Evolutionary conservation across 176 grass and related monocot genomes (phyloP).

Genomic region (Ananas comosus): DNA sequence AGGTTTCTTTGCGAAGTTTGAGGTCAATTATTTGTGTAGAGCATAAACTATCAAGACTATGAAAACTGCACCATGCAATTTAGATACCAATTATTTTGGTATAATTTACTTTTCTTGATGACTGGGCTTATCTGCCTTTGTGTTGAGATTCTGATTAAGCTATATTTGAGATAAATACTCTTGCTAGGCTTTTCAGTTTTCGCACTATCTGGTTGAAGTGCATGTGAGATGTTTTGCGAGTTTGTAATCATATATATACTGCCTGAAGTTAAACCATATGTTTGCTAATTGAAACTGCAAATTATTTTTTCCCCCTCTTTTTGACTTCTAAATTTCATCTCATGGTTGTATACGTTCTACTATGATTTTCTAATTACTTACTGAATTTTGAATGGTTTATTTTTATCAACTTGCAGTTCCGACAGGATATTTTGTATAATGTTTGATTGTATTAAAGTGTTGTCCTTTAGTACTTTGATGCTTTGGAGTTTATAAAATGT

Average conservation of each 20-base stretch:
- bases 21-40: not conserved
- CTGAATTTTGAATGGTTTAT: no score
- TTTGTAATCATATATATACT: not conserved
- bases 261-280: not conserved
- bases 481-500: no score
- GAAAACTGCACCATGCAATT: no score
- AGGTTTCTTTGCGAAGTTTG: not conserved
- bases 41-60: not conserved
- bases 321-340: not conserved
- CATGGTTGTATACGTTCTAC: not conserved
- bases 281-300: not conserved
- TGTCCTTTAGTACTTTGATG: not conserved
- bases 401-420: not conserved
- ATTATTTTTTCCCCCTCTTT: not conserved
- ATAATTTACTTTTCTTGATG: no score
- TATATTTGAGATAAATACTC: no score
- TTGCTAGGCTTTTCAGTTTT: no score
- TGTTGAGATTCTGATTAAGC: no score
- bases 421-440: not conserved
- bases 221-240: no score
- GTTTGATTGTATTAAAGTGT: not conserved
- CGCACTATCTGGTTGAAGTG: no score
- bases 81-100: no score
- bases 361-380: not conserved
- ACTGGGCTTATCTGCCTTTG: no score